These are phyloP conservation scores for Trifolium subterraneum DNA, from an alignment of 306 rosid species.

Conservation along the genomic window DNA sequence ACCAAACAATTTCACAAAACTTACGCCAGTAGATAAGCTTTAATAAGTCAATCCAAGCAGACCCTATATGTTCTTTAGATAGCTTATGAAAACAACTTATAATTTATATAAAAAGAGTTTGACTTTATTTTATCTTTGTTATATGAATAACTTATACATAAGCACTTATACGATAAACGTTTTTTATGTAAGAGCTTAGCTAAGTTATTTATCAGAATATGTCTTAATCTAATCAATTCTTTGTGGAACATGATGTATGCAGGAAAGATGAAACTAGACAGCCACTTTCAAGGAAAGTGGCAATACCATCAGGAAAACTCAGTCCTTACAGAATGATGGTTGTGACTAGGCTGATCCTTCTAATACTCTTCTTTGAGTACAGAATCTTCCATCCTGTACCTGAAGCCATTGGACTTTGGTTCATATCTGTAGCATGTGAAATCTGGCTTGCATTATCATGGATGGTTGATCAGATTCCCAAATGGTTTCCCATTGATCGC, in stretches of 20 bases:
- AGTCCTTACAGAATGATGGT: constrained; percentile 96
- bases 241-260: constrained; percentile 48
- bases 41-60: no score
- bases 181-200: background rate
- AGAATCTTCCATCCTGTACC: constrained; percentile 83
- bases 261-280: constrained; percentile 93
- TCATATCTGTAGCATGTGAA: constrained; percentile 83
- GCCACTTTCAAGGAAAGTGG: constrained; percentile 92
- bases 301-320: constrained; percentile 86
- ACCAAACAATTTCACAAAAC: no score
- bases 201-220: background rate
- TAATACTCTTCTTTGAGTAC: constrained; percentile 73
- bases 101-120: background rate
- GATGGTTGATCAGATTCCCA: constrained; percentile 94
- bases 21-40: no score
- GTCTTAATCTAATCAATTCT: constrained; percentile 2
- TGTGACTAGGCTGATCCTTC: constrained; percentile 66
- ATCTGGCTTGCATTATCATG: constrained; percentile 94
- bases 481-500: constrained; percentile 96
- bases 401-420: constrained; percentile 90
- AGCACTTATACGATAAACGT: background rate
- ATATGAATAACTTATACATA: background rate
- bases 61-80: background rate
- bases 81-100: background rate
- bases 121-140: background rate